Base-by-base conservation (phyloP, 1,284 basidiomycete species). In the Naganishia liquefaciens region DNA sequence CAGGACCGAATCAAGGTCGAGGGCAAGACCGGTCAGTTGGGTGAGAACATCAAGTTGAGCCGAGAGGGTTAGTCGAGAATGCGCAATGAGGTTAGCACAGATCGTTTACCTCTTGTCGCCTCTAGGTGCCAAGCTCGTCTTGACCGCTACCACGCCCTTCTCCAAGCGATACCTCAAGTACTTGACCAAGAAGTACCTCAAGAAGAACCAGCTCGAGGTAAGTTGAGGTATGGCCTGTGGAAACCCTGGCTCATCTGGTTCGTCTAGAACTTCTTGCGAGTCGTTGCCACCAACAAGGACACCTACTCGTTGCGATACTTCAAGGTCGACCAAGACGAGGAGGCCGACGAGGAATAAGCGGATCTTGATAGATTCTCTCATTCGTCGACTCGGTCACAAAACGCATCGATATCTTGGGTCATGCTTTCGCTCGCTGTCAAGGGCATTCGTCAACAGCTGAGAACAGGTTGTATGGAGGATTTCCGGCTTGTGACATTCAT, bases 141-240 rank as follows among this genome's bases (percentile, higher is more conserved):
- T 94, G 69, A 86, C 87, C 54, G 88, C 90, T 63, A 87, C 83
- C 76, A 87, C 93, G 75, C 86, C 89, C 61, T 88, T 94, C 81
- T 94, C 92, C 65, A 95, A 95, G 82, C 85, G 91, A 68, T 94
- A 93, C 80, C 73, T 77, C 67, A 92, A 93, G 81, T 95, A 94
- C 82, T 84, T 94, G 70, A 94, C 92, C 66, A 94, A 94, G 84
- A 94, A 94, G 84, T 93, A 91, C 84, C 84, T 95, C 81, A 93
- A 93, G 77, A 78, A 78, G 76, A 78, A 78, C 75, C 67, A 68
- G 54, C 63, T 68, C 57, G 67, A 68, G 58, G 67, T 68, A 54
- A 47, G 67, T 49, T 5, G 4, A 37, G 33, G 13, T 7, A 37
- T 4, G 33, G n/a, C n/a, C 3, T 10, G 13, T 27, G 37, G 19